Evolutionary conservation across 305 asterid species (phyloP), one percentile per base, ranked within the genome.

Genomic region (Fraxinus latifolia): DNA sequence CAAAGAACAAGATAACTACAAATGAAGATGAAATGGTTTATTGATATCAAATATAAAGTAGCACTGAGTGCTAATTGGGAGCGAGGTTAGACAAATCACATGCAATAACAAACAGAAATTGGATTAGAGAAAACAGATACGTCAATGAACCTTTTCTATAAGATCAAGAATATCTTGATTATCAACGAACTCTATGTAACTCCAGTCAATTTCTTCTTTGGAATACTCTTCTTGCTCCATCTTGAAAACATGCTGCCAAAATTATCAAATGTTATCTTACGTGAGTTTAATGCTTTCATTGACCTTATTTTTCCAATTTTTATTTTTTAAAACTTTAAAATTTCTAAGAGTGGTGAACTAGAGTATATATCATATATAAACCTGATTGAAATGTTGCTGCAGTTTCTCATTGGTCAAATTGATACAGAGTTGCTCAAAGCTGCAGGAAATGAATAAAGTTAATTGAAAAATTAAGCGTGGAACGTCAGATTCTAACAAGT

Each of bases 301-400:
- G 80, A 15, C 32, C 71, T 29, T 27, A 42, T 3, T 77, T 15
- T 15, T 58, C 42, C 42, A 50, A 27, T 27, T 27, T 44, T 23
- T 42, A 25, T 3, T 76, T 75, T 39, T 76, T 47, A 12, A 27
- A 31, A 47, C 19, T 33, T 33, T 27, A 14, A 33, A 39, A 15
- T 50, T 15, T 77, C 29, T 50, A 50, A 47, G 23, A 77, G 17
- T 4, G 12, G 36, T 27, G 27, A 34, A 55, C 25, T 21, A 78
- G 47, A 42, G 68, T 17, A 42, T 65, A 27, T 74, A 68, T 81
- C 50, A 72, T 80, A 68, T 12, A 25, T 78, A 79, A 80, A 94
- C 98, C 98, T 94, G 98, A 88, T 94, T 94, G 90, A 94, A 94
- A 89, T 94, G 98, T 85, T 94, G 98, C 88, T 94, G 98, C 81